Base-by-base conservation (phyloP, 75 land plant species). In the Pseudotsuga menziesii region DNA sequence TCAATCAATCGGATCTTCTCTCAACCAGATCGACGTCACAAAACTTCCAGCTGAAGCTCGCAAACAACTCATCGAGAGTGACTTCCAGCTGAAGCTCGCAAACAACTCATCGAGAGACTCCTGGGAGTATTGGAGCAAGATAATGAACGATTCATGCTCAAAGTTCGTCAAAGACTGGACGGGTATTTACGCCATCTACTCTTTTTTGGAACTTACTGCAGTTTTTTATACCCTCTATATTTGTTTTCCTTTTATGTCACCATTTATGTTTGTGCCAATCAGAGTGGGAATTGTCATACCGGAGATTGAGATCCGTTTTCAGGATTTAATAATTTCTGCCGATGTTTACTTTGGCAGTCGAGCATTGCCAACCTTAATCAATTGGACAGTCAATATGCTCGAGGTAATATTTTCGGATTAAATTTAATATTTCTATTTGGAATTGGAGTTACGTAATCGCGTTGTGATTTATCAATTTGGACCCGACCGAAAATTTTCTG, bases 71-170 rank as follows among this genome's bases (percentile, higher is more conserved):
- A 85, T 90, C 3, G 89, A n/a, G n/a, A n/a, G n/a, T n/a, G n/a
- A n/a, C n/a, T n/a, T n/a, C n/a, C n/a, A n/a, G n/a, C n/a, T n/a
- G n/a, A n/a, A n/a, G n/a, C n/a, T n/a, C n/a, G n/a, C n/a, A n/a
- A n/a, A n/a, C n/a, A n/a, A n/a, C n/a, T n/a, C n/a, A n/a, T n/a
- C n/a, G n/a, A 92, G 39, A 86, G 84, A 48, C 77, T 92, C 32
- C 80, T 90, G n/a, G 79, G 77, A 69, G 89, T 86, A n/a, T 78
- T 83, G 9, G 95, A 90, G 35, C 64, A 85, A 67, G 95, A 92
- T 81, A 92, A 92, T 55, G 87, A 85, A 59, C 61, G 72, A 29
- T 79, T 92, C 36, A 76, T 89, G 44, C 75, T 74, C n/a, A 92
- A 88, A 71, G 80, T 88, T 8, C 83, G 94, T 27, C 57, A 82